Conservation (phyloP, 352 stramenopile species). For the Pythium utonaiense region DNA sequence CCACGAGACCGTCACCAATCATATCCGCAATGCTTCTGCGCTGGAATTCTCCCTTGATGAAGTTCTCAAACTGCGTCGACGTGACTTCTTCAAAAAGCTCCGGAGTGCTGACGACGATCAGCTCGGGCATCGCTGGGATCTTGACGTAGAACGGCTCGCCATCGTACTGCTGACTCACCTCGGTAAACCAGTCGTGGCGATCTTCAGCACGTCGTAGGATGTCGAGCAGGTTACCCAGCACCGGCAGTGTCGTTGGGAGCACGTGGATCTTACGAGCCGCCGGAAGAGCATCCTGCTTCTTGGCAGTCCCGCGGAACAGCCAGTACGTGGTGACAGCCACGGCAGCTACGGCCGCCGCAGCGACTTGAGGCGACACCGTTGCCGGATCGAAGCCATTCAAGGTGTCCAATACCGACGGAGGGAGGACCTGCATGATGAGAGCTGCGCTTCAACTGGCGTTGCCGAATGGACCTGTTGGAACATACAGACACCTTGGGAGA, state of each 20-base stretch:
- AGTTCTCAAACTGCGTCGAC: constrained; percentile 27
- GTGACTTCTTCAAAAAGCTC: constrained; percentile 29
- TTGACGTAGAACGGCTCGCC: constrained; percentile 22
- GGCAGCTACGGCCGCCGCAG: background rate
- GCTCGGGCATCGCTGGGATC: constrained; percentile 9
- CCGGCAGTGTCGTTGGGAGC: constrained; percentile 22
- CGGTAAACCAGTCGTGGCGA: constrained; percentile 45
- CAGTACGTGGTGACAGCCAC: background rate
- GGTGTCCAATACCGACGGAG: background rate
- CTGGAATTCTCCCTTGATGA: constrained; percentile 26
- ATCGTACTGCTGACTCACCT: constrained; percentile 4
- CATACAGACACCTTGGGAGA: background rate
- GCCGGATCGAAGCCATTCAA: background rate
- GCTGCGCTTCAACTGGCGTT: background rate
- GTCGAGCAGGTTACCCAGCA: constrained; percentile 48
- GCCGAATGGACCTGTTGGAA: background rate
- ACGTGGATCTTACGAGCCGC: constrained; percentile 8
- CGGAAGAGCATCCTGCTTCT: background rate
- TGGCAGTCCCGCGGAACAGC: background rate
- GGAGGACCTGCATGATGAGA: background rate
- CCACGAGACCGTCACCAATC: constrained; percentile 24
- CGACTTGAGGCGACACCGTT: background rate
- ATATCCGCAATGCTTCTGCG: constrained; percentile 20
- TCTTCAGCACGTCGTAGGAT: constrained; percentile 21
- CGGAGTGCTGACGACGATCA: constrained; percentile 21